Percentiles rank a stretch among this genome's conserved stretches.
Conservation (phyloP, 805 yeast species). For the Tanozyma kutaoensis region DNA sequence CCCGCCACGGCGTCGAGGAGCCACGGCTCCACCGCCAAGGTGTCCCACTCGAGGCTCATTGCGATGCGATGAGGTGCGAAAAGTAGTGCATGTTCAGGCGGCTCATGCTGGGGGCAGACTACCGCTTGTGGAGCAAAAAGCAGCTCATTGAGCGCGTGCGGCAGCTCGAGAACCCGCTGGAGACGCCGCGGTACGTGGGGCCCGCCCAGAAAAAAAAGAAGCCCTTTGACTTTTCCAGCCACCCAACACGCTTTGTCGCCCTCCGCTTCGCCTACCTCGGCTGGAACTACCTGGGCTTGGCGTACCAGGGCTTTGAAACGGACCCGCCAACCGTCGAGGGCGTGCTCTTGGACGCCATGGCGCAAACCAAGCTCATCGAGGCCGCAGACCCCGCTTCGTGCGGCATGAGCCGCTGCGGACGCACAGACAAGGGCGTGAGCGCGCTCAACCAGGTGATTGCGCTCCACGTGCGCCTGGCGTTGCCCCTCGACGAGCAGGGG, state of each 20-base stretch:
- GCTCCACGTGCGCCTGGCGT: constrained; percentile 55
- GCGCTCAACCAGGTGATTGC: constrained; percentile 94
- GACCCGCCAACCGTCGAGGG: constrained; percentile 83
- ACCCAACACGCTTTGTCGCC: constrained; percentile 58
- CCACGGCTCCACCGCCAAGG: constrained; percentile 50
- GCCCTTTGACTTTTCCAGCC: constrained; percentile 52
- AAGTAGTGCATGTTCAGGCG: too few species aligned
- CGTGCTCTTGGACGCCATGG: constrained; percentile 57
- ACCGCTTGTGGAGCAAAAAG: constrained; percentile 50
- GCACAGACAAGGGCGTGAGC: constrained; percentile 95
- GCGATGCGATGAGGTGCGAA: too few species aligned
- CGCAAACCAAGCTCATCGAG: constrained; percentile 51
- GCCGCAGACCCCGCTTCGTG: constrained; percentile 47
- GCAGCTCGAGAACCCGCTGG: constrained; percentile 34
- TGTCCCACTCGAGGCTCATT: constrained; percentile 27
- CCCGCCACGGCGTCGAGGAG: constrained; percentile 55
- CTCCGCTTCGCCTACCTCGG: constrained; percentile 80
- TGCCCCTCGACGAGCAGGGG: constrained; percentile 48
- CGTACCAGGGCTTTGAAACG: constrained; percentile 63
- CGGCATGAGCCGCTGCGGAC: constrained; percentile 80
- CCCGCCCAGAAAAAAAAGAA: constrained; percentile 9
- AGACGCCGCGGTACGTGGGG: neutral
- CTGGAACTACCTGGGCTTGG: constrained; percentile 90
- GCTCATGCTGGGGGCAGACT: too few species aligned
- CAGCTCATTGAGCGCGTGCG: constrained; percentile 45